Evolutionary conservation across 1,139 yeast genomes (phyloP), one percentile per base, ranked within the genome.

Genomic region (Arxiozyma slooffiae): DNA sequence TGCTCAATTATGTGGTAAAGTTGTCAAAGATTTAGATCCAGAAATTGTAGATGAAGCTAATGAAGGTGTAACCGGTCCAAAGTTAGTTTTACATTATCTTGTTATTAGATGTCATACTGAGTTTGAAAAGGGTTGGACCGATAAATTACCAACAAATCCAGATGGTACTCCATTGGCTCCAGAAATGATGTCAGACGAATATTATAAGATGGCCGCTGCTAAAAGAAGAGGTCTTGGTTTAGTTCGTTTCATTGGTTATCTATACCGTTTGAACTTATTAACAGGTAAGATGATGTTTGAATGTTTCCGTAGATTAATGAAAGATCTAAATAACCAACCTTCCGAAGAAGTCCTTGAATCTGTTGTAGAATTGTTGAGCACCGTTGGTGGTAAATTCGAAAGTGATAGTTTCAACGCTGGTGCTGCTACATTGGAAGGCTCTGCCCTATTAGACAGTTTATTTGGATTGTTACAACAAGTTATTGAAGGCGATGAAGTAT

Each of bases 201-300:
- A 92, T 72, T 94, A 92, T 71, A 75, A 74, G 57, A 81, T 85
- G 68, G 97, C 96, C 41, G 89, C 94, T 48, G 95, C 96, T 54
- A 94, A 92, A 80, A 87, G 99, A 80, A 83, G 97, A 75, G 98
- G 97, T 66, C 79, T 94, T 59, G 99, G 99, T 73, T 76, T 92
- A 59, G 95, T 92, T 56, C 85, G 92, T 71, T 89, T 92, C 66
- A 88, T 92, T 72, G 98, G 98, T 71, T 96, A 88, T 74, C 77
- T 92, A 64, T 92, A 81, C 73, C 83, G 85, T 67, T 77, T 86
- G 65, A 79, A 80, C 59, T 76, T 92, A 75, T 74, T 92, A 64
- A 80, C 85, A 53, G 88, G 82, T 63, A 82, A 79, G 64, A 88
- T 90, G 64, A 87, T 92, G 67, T 77, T 79, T 63, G 75, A 76